Base-by-base conservation (phyloP, 2,329 filamentous ascomycete species). In the Penicillium sp. region DNA sequence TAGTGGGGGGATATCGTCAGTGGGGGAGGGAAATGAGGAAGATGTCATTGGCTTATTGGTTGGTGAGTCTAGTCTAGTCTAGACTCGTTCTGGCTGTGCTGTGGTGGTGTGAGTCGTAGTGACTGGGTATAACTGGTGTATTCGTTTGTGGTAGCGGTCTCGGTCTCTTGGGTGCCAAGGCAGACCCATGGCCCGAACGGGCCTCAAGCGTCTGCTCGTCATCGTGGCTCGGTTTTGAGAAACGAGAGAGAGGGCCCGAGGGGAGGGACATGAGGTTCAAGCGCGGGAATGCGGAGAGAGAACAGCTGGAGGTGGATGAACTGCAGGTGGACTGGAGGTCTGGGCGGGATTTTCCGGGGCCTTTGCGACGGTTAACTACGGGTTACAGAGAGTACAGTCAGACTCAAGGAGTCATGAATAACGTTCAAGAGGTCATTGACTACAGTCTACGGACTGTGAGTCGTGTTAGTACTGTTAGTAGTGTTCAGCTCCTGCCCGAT, bases 281-380 rank as follows among this genome's bases (percentile, higher is more conserved):
- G 38, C 50, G 24, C 57, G 19, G n/a, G 19, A 59, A 38, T 54
- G 56, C 57, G 44, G 51, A 60, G 58, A 22, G 30, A 53, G 22
- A 45, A 45, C 22, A 47, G 40, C 13, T 12, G 13, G 53, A 42
- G 30, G 28, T 33, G 30, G 30, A 33, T 8, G 7, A 2, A 33
- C 30, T 33, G 3, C 28, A 28, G 28, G 28, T 28, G 24, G 19
- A 26, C 4, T 8, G 26, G 38, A 44, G 53, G 30, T 33, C 51
- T 53, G 33, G 47, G 47, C 47, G 47, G 47, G 47, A 35, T 51
- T 15, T 51, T 26, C 47, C 47, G 47, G 28, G 47, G 28, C 47
- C 22, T 28, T n/a, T 49, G 45, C 45, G 8, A 30, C 30, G 19
- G 6, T 37, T 15, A 9, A 3, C n/a, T 42, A 42, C 38, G n/a